Percentiles rank a stretch among this genome's conserved stretches.
Evolutionary conservation across 768 basidiomycete species (phyloP).

Genomic region (Suillus brevipes): DNA sequence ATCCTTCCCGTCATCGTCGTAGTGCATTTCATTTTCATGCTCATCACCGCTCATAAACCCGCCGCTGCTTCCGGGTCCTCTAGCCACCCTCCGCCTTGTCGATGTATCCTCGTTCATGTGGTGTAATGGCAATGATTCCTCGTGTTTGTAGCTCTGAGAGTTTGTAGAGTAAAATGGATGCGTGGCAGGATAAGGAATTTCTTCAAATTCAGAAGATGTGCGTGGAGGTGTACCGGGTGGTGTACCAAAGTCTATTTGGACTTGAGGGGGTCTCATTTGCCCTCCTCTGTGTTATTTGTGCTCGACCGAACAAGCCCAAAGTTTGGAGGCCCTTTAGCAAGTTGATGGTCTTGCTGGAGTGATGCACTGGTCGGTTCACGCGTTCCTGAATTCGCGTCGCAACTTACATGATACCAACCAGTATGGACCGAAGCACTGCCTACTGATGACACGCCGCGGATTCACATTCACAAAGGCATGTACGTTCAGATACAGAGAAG

Average conservation of each 20-base stretch:
- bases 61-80: conserved; percentile 34
- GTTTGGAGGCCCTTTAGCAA: conserved; percentile 10
- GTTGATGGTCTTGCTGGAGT: conserved; percentile 3
- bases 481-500: neutral
- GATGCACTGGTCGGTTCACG: neutral
- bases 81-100: conserved; percentile 44
- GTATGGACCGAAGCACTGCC: neutral
- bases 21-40: conserved; percentile 36
- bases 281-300: conserved; percentile 14
- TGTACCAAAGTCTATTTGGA: conserved; percentile 70
- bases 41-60: conserved; percentile 30
- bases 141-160: conserved; percentile 26
- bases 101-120: conserved; percentile 54
- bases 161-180: conserved; percentile 26
- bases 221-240: conserved; percentile 48
- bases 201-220: conserved; percentile 70
- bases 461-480: neutral
- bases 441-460: neutral
- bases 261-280: conserved; percentile 64
- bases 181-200: conserved; percentile 56
- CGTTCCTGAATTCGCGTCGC: neutral
- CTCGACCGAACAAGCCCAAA: conserved; percentile 15
- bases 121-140: conserved; percentile 51
- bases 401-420: conserved; percentile 2
- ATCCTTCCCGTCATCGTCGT: conserved; percentile 68